Conservation (phyloP, 768 basidiomycete genomes). For the Coprinopsis strossmayeri region DNA sequence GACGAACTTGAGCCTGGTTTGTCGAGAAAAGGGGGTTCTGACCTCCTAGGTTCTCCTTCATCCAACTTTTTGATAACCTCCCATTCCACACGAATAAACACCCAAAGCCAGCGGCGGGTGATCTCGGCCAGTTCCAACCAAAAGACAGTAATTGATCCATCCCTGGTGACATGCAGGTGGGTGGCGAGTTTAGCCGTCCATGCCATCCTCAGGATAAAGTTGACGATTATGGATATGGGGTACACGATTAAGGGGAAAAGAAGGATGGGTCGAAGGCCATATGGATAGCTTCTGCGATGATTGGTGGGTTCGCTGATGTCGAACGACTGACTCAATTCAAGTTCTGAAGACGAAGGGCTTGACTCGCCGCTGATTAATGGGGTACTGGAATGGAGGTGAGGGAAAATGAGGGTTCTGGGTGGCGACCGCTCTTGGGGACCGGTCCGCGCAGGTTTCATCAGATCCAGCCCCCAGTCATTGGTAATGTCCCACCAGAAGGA, state of each 20-base stretch:
- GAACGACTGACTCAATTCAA: background rate
- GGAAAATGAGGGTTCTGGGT: slow-evolving; percentile 39
- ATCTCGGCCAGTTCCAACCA: slow-evolving; percentile 89
- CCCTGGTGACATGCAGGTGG: slow-evolving; percentile 72
- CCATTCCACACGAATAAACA: slow-evolving; percentile 96
- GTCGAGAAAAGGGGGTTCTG: no score
- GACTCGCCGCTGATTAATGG: slow-evolving; percentile 17
- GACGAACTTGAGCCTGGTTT: background rate
- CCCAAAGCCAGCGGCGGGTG: slow-evolving; percentile 94
- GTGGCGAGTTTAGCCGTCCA: slow-evolving; percentile 90
- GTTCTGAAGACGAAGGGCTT: background rate
- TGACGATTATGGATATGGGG: slow-evolving; percentile 74
- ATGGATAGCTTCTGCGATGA: slow-evolving; percentile 38
- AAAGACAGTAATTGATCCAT: slow-evolving; percentile 81
- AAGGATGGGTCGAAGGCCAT: slow-evolving; percentile 68
- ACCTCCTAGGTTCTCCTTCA: slow-evolving; percentile 15
- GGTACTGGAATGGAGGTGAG: slow-evolving; percentile 37
- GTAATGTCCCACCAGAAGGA: slow-evolving; percentile 99
- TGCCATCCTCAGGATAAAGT: slow-evolving; percentile 84
- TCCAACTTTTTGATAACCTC: slow-evolving; percentile 64
- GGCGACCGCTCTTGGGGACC: slow-evolving; percentile 24
- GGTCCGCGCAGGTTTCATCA: slow-evolving; percentile 42
- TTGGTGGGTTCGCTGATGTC: slow-evolving; percentile 14
- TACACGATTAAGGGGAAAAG: slow-evolving; percentile 81
- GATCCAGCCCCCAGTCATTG: slow-evolving; percentile 92